Percentiles rank a stretch among this genome's conserved stretches.
phyloP scores from a whole-genome alignment of 495 filamentous ascomycete species.

The Podospora sp. region DNA sequence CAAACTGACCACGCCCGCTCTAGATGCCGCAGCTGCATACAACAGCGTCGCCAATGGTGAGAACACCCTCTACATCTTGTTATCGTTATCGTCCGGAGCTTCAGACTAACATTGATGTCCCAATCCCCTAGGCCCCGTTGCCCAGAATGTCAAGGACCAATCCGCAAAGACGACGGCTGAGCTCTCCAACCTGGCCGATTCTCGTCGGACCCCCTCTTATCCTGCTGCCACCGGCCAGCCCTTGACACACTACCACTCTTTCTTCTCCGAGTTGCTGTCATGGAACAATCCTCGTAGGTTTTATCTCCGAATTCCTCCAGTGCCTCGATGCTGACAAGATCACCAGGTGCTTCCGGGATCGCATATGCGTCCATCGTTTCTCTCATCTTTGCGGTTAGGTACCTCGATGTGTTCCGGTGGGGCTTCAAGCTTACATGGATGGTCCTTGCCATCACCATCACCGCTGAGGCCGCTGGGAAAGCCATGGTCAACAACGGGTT shows the following conservation, averaged over 20 bases:
- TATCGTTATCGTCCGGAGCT: constrained; percentile 9
- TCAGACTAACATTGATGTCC: constrained; percentile 28
- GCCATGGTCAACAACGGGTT: constrained; percentile 75
- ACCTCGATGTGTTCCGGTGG: constrained; percentile 85
- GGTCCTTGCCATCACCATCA: constrained; percentile 65
- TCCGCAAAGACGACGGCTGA: constrained; percentile 69
- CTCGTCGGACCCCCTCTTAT: constrained; percentile 67
- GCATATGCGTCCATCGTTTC: constrained; percentile 72
- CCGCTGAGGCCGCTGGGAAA: constrained; percentile 76
- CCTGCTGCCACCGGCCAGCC: constrained; percentile 81
- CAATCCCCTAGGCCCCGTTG: constrained; percentile 64
- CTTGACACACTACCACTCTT: constrained; percentile 92
- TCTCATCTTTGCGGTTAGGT: constrained; percentile 87
- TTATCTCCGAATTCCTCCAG: constrained; percentile 22
- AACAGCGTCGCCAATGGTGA: constrained; percentile 46
- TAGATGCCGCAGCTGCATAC: constrained; percentile 49
- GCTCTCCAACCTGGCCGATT: constrained; percentile 72
- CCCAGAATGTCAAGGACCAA: constrained; percentile 75
- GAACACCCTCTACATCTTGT: constrained; percentile 4
- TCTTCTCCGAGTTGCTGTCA: constrained; percentile 85
- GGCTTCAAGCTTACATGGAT: constrained; percentile 82
- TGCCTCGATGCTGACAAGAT: constrained; percentile 51
- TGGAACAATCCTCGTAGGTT: constrained; percentile 58
- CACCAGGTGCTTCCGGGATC: constrained; percentile 77
- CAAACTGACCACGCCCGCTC: constrained; percentile 26